A percentile compares a stretch with the other conserved stretches of the same genome.
Conservation (phyloP, 352 stramenopile species). For the Pythium aquatile region DNA sequence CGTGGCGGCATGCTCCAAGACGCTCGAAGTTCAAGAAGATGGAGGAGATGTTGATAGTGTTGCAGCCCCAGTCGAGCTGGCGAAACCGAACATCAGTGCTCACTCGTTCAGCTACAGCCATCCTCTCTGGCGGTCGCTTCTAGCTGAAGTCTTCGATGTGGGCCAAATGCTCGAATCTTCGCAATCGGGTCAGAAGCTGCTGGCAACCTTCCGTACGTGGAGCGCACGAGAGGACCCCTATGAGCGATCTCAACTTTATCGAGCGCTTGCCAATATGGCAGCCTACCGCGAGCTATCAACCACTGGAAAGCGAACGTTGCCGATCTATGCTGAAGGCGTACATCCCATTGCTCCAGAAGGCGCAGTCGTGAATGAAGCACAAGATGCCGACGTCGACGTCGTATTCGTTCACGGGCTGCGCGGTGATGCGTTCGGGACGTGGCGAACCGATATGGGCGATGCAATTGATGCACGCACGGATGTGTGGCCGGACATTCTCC, state of each 20-base stretch:
- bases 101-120: slow-evolving; percentile 8
- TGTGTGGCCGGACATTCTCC: slow-evolving; percentile 76
- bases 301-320: slow-evolving; percentile 31
- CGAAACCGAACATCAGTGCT: background rate
- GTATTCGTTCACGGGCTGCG: slow-evolving; percentile 85
- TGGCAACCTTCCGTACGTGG: slow-evolving; percentile 43
- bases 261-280: slow-evolving; percentile 61
- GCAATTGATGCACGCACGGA: slow-evolving; percentile 52
- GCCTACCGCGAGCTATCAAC: slow-evolving; percentile 51
- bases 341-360: slow-evolving; percentile 58
- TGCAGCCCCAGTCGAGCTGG: background rate
- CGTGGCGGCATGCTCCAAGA: slow-evolving; percentile 47
- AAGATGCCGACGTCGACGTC: slow-evolving; percentile 46
- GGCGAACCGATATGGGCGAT: slow-evolving; percentile 74
- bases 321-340: slow-evolving; percentile 77
- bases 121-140: slow-evolving; percentile 28
- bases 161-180: slow-evolving; percentile 47
- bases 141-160: slow-evolving; percentile 56
- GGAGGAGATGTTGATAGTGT: background rate
- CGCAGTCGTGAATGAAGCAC: background rate
- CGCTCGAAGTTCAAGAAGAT: slow-evolving; percentile 24
- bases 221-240: slow-evolving; percentile 51
- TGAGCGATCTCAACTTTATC: slow-evolving; percentile 72
- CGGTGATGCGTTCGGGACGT: slow-evolving; percentile 79
- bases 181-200: slow-evolving; percentile 39